These are phyloP conservation scores for Colletotrichum tanaceti DNA, from an alignment of 2,329 filamentous ascomycete genomes.

Conservation along the genomic window DNA sequence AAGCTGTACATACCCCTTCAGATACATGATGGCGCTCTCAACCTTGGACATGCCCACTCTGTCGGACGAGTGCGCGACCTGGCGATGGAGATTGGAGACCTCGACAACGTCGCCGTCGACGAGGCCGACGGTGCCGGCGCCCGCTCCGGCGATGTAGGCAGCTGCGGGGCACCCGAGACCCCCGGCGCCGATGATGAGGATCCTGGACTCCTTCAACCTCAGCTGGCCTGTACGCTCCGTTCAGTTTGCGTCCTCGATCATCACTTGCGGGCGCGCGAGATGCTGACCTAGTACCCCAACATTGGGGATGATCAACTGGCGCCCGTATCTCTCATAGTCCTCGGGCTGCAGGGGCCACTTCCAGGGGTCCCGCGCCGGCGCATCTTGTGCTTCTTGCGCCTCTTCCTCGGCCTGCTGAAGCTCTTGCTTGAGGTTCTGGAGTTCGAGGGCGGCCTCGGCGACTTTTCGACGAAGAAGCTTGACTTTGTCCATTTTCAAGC, in stretches of 20 bases:
- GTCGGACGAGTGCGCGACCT: constrained; percentile 81
- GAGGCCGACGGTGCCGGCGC: constrained; percentile 84
- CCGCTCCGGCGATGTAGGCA: constrained; percentile 90
- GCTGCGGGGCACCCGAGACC: constrained; percentile 93
- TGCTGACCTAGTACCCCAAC: constrained; percentile 77
- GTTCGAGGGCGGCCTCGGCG: constrained; percentile 58
- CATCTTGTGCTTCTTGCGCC: constrained; percentile 32
- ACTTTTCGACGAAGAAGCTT: constrained; percentile 62
- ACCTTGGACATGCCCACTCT: constrained; percentile 83
- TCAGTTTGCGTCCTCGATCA: constrained; percentile 11
- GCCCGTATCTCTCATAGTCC: constrained; percentile 88
- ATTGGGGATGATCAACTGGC: constrained; percentile 89
- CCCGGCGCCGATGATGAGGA: constrained; percentile 87
- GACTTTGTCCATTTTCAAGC: constrained; percentile 52
- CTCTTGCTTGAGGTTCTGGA: constrained; percentile 58
- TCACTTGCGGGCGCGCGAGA: neutral
- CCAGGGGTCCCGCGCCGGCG: constrained; percentile 44
- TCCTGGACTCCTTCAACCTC: constrained; percentile 73
- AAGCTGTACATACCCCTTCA: constrained; percentile 60
- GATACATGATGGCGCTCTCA: constrained; percentile 74
- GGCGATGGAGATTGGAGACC: constrained; percentile 89
- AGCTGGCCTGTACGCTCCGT: constrained; percentile 72
- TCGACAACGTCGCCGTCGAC: constrained; percentile 92
- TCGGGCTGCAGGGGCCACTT: constrained; percentile 77
- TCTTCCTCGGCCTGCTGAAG: constrained; percentile 56